phyloP scores from a whole-genome alignment of 148 eudicot genomes.

The Limonium bicolor region DNA sequence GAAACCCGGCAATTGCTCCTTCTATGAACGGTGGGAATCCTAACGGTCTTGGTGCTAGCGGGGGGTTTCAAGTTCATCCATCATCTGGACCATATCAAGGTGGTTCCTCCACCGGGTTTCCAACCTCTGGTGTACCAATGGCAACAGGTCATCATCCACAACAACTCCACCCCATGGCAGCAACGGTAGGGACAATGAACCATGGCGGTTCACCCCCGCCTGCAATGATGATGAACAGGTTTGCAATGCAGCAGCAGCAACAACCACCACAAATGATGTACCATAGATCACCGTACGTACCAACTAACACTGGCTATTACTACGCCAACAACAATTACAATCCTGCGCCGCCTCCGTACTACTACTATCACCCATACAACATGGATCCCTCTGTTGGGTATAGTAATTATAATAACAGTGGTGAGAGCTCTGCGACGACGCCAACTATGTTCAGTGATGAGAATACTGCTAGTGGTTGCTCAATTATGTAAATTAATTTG shows the following conservation, averaged over 20 bases:
- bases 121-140: slow-evolving; percentile 6
- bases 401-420: slow-evolving; percentile 1
- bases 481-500: slow-evolving; percentile 59
- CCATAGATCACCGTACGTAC: slow-evolving; percentile 46
- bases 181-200: slow-evolving; percentile 6
- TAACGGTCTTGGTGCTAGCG: slow-evolving; percentile 11
- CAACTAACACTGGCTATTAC: slow-evolving; percentile 47
- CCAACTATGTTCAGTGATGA: slow-evolving; percentile 39
- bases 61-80: slow-evolving; percentile 13
- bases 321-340: slow-evolving; percentile 44
- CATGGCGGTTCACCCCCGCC: no score
- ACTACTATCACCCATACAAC: slow-evolving; percentile 4
- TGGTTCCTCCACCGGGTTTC: slow-evolving; percentile 14
- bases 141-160: slow-evolving; percentile 12
- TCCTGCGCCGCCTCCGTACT: slow-evolving; percentile 24
- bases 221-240: slow-evolving; percentile 41
- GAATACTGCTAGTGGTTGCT: slow-evolving; percentile 35
- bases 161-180: slow-evolving; percentile 20
- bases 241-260: slow-evolving; percentile 17
- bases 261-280: slow-evolving; percentile 59
- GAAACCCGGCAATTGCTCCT: slow-evolving; percentile 10
- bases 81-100: no score
- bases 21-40: slow-evolving; percentile 9
- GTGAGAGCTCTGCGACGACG: slow-evolving; percentile 20
- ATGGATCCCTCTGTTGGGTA: slow-evolving; percentile 11